These are phyloP conservation scores for Porcisia hertigi DNA, from an alignment of 208 protist genomes.

Conservation along the genomic window DNA sequence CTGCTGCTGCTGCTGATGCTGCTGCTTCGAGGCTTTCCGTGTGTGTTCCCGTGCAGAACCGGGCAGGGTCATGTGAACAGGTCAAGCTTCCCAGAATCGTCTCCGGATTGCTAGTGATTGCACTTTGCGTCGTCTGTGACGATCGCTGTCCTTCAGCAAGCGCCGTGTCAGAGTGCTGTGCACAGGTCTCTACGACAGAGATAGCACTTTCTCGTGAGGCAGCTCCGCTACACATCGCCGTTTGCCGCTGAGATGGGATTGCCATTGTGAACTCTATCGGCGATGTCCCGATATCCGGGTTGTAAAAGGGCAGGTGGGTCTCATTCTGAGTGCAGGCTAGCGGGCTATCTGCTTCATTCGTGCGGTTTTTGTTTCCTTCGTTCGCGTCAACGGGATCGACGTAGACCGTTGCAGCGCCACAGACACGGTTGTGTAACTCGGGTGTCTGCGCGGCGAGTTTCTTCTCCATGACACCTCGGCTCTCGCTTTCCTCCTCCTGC, in stretches of 20 bases:
- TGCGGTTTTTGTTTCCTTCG: background rate
- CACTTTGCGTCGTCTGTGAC: background rate
- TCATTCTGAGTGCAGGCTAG: slow-evolving; percentile 11
- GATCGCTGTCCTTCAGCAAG: background rate
- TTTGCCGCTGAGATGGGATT: background rate
- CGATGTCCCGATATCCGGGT: background rate
- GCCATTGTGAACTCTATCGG: background rate
- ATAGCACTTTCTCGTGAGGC: background rate
- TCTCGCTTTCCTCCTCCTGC: background rate
- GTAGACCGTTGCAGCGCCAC: background rate
- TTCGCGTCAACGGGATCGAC: background rate
- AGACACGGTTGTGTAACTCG: background rate
- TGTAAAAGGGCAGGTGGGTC: slow-evolving; percentile 3
- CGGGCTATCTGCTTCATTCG: background rate
- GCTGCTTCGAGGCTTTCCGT: background rate
- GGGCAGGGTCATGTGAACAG: background rate
- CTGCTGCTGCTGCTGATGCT: background rate
- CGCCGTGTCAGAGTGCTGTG: background rate
- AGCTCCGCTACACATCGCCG: background rate
- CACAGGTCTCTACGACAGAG: background rate
- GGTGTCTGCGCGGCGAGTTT: background rate
- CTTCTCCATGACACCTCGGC: background rate
- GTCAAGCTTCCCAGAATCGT: background rate
- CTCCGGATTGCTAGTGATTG: background rate
- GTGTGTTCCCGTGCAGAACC: background rate